phyloP scores from a whole-genome alignment of 2,329 filamentous ascomycete species.

The Pezicula rhizophila region DNA sequence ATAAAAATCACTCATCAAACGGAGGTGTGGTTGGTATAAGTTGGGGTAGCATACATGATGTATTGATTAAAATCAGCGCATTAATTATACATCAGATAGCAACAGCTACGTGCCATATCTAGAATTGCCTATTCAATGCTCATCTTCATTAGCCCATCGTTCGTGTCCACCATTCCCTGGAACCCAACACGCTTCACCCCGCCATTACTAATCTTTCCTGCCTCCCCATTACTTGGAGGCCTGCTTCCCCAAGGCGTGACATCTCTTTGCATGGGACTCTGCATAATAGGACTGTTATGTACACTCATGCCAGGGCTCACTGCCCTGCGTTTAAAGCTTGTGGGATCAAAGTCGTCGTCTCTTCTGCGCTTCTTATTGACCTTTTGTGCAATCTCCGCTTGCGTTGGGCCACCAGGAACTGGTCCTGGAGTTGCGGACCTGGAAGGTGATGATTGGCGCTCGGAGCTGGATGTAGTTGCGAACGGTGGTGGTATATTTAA shows the following conservation, averaged over 20 bases:
- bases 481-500: constrained; percentile 3
- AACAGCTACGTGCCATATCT: neutral
- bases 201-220: constrained; percentile 43
- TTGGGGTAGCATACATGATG: neutral
- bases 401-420: constrained; percentile 44
- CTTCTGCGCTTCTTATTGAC: constrained; percentile 77
- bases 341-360: constrained; percentile 85
- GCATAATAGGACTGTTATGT: constrained; percentile 82
- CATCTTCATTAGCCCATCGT: constrained; percentile 93
- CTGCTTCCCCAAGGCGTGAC: constrained; percentile 66
- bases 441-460: constrained; percentile 24
- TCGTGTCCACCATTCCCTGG: constrained; percentile 94
- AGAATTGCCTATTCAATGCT: constrained; percentile 68
- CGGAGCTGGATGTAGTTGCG: constrained; percentile 10
- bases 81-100: neutral
- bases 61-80: neutral
- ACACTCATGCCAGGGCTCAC: constrained; percentile 88
- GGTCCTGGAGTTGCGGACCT: constrained; percentile 26
- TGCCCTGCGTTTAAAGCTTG: constrained; percentile 82
- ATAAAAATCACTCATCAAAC: too few species aligned
- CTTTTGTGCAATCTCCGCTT: constrained; percentile 71
- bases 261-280: constrained; percentile 75
- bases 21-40: neutral
- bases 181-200: constrained; percentile 60
- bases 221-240: constrained; percentile 50